Percentiles rank a stretch among this genome's conserved stretches.
Evolutionary conservation across 2,329 filamentous ascomycete genomes (phyloP).

Genomic region (Aspergillus brasiliensis): DNA sequence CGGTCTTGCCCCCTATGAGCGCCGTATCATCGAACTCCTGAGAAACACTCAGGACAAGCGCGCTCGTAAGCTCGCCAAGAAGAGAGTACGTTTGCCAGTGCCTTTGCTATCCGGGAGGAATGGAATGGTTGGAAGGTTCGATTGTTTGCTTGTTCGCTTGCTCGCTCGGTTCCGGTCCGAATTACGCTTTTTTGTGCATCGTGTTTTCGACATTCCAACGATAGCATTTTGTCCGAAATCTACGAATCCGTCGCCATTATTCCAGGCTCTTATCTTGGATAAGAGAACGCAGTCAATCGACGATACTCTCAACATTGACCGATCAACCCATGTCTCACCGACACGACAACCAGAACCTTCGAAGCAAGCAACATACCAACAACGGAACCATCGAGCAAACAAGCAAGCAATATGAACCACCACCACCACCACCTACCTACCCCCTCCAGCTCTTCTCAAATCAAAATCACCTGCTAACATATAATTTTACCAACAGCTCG

Average conservation of each 20-base stretch:
- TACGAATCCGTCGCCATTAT: background rate
- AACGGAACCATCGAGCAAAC: background rate
- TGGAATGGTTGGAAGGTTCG: background rate
- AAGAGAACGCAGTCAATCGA: background rate
- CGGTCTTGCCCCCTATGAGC: constrained; percentile 93
- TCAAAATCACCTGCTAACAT: constrained; percentile 20
- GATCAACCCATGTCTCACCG: background rate
- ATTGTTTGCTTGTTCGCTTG: background rate
- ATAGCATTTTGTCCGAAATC: too few relatives aligned
- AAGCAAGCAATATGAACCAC: background rate
- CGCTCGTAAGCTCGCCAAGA: constrained; percentile 98
- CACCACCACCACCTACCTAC: background rate
- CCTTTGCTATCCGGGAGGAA: constrained; percentile 4
- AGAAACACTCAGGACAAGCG: constrained; percentile 99
- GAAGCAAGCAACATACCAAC: background rate
- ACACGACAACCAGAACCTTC: background rate
- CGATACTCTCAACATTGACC: background rate
- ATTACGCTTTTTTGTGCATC: background rate
- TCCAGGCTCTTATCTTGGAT: too few relatives aligned
- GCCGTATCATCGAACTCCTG: constrained; percentile 97
- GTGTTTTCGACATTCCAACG: background rate
- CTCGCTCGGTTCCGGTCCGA: background rate
- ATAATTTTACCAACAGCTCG: constrained; percentile 64
- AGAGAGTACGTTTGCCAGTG: constrained; percentile 69
- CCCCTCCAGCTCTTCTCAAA: background rate